A percentile compares a stretch with the other conserved stretches of the same genome.
Evolutionary conservation across 2,329 filamentous ascomycete genomes (phyloP).

Genomic region (Lasiodiplodia sp.): DNA sequence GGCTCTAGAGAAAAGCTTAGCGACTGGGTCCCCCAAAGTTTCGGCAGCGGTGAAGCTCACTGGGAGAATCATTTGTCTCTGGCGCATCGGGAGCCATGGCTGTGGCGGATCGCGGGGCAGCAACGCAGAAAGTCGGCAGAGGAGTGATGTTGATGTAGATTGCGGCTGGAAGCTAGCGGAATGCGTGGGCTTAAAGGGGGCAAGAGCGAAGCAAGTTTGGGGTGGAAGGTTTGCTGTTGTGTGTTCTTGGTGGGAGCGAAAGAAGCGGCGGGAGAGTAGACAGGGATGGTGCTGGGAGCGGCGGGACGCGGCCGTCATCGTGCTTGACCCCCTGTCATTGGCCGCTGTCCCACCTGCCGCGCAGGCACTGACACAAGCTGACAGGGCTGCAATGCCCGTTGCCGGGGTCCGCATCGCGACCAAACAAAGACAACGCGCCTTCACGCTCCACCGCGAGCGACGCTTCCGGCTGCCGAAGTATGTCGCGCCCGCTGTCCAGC

Average conservation of each 20-base stretch:
- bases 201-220: neutral
- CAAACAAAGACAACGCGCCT: conserved; percentile 15
- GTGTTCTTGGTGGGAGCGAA: neutral
- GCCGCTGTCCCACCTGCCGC: neutral
- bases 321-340: conserved; percentile 10
- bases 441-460: conserved; percentile 9
- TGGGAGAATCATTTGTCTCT: conserved; percentile 50
- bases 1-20: conserved; percentile 36
- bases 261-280: neutral
- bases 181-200: neutral
- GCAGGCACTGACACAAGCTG: neutral
- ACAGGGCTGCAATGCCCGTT: conserved; percentile 3
- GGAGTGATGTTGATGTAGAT: neutral
- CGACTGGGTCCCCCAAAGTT: neutral
- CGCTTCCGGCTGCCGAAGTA: conserved; percentile 20
- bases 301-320: conserved; percentile 11
- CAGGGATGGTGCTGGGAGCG: conserved; percentile 19
- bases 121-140: neutral
- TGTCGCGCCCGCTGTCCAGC: conserved; percentile 31
- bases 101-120: neutral
- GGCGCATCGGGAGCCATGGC: conserved; percentile 41
- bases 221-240: conserved; percentile 1
- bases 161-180: neutral
- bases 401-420: conserved; percentile 11
- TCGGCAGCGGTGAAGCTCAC: conserved; percentile 35